Base-by-base conservation (phyloP, 805 yeast species). In the Zygosaccharomyces bailii region DNA sequence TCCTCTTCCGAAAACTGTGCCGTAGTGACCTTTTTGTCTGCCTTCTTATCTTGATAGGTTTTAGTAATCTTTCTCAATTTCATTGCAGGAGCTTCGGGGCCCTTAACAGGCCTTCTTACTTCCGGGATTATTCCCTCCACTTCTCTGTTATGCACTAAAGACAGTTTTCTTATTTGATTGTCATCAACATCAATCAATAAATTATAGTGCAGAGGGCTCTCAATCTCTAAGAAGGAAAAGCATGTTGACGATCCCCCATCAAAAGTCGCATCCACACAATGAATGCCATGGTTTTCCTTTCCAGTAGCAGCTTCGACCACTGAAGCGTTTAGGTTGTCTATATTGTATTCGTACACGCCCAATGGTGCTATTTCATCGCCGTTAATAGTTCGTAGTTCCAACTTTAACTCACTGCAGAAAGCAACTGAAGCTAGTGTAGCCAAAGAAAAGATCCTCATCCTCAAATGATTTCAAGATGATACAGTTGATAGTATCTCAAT, bases 11-110 rank as follows among this genome's bases (percentile, higher is more conserved):
- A 49, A 30, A 52, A 51, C 31, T 55, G 57, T 4, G 54, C 56
- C 10, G 54, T 47, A 7, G 51, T 42, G 11, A 45, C 53, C 21
- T 47, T 42, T 6, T 45, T 34, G 9, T 51, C 52, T 5, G 55
- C 54, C 32, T 54, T 57, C 49, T 53, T 56, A 24, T 58, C 60
- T 17, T 60, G 57, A 38, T 63, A 63, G 5, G 68, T 63, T 48
- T 60, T 55, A 1, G 66, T 61, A 4, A 45, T 40, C 42, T 59
- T 63, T 42, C 55, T 60, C 34, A 63, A 48, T 43, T 53, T 50
- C 17, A 46, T 45, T 2, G 56, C 55, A 14, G 53, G 48, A 10
- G 63, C 54, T 10, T 44, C 42, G 20, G 59, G 57, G 4, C 59
- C 65, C 4, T 19, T 29, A 4, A 19, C 32, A n/a, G 60, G 53